phyloP scores from a whole-genome alignment of 148 eudicot genomes.

The Chenopodium formosanum region DNA sequence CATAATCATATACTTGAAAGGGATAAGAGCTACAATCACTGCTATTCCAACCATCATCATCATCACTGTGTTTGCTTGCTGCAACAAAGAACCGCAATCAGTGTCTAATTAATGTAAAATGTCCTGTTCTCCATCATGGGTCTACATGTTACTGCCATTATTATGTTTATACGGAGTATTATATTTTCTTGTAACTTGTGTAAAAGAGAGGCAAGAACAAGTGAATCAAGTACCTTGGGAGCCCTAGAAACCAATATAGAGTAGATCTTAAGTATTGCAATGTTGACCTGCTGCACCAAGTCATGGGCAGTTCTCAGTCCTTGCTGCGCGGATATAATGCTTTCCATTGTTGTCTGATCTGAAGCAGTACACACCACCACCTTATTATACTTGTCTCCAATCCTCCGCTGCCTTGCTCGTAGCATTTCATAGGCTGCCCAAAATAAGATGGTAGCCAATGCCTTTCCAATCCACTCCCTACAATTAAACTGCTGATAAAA shows the following conservation, averaged over 20 bases:
- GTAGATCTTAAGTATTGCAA: constrained; percentile 63
- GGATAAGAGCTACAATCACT: constrained; percentile 49
- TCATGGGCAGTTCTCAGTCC: constrained; percentile 59
- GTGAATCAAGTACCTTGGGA: constrained; percentile 58
- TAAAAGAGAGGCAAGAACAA: neutral
- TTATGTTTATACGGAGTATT: too few relatives aligned
- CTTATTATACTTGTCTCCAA: constrained; percentile 39
- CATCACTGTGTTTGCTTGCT: constrained; percentile 74
- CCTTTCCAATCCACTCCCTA: constrained; percentile 87
- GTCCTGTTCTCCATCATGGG: too few relatives aligned
- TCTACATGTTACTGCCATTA: too few relatives aligned
- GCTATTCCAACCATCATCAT: constrained; percentile 45
- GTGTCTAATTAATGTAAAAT: too few relatives aligned
- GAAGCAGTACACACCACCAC: constrained; percentile 63
- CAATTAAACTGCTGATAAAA: constrained; percentile 7
- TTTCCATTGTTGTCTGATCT: constrained; percentile 68
- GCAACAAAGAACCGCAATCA: constrained; percentile 16
- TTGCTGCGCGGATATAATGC: constrained; percentile 85
- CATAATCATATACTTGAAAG: constrained; percentile 66
- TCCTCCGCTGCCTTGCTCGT: constrained; percentile 35
- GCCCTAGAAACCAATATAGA: constrained; percentile 59
- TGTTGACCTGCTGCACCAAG: constrained; percentile 55
- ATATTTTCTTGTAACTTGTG: too few relatives aligned
- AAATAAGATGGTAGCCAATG: constrained; percentile 53
- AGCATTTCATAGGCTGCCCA: constrained; percentile 56